Percentiles rank a stretch among this genome's conserved stretches.
phyloP scores from a whole-genome alignment of 345 rosid genomes.

The Reutealis trisperma region DNA sequence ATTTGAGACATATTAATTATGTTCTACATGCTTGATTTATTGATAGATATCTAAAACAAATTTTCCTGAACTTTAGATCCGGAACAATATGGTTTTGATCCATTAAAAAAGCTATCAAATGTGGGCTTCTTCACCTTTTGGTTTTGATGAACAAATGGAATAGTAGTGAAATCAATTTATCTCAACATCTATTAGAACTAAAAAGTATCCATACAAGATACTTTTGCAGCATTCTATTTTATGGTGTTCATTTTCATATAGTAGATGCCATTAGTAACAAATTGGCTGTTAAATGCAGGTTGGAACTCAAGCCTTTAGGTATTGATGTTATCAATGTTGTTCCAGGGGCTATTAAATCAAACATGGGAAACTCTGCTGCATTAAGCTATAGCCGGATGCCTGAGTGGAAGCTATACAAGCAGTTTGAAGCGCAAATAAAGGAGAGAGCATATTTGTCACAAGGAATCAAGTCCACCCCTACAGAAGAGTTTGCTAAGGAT shows the following conservation, averaged over 20 bases:
- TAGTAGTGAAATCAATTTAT: not conserved
- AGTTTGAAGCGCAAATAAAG: slow-evolving; percentile 57
- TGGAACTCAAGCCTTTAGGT: slow-evolving; percentile 79
- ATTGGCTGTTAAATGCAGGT: slow-evolving; percentile 40
- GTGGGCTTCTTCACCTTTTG: not conserved
- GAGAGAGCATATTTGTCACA: slow-evolving; percentile 63
- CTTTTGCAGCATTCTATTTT: not conserved
- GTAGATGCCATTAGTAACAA: not conserved
- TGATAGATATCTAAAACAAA: not conserved
- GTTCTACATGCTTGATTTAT: not conserved
- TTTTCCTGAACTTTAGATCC: not conserved
- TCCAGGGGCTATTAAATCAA: slow-evolving; percentile 82
- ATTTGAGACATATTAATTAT: not conserved
- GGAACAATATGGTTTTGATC: not conserved
- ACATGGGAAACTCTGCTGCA: slow-evolving; percentile 65
- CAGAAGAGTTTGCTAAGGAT: slow-evolving; percentile 67
- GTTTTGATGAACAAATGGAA: not conserved
- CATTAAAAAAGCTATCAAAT: not conserved
- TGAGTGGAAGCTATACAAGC: slow-evolving; percentile 74
- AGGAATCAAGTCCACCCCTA: slow-evolving; percentile 53
- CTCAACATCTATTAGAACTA: not conserved
- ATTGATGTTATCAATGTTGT: slow-evolving; percentile 72
- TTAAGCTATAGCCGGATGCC: slow-evolving; percentile 65
- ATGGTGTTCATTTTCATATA: not conserved
- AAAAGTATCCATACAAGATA: too few relatives aligned